Percentiles rank a stretch among this genome's conserved stretches.
Evolutionary conservation across 2,329 filamentous ascomycete genomes (phyloP).

Genomic region (Fusarium caatingaense): DNA sequence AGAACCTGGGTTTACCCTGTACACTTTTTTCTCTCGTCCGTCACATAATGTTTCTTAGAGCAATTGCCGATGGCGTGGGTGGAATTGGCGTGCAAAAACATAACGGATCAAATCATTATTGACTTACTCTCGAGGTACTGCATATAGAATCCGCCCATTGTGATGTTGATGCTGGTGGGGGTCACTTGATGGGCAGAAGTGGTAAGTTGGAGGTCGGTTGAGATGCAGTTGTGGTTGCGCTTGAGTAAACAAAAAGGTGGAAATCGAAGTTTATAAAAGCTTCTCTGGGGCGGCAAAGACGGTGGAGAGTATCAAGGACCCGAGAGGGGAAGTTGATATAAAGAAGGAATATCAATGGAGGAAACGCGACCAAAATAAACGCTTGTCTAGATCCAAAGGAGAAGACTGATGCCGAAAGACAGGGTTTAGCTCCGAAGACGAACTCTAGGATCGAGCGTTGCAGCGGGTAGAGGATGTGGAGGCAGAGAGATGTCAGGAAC

Average conservation of each 20-base stretch:
- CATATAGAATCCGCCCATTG: slow-evolving; percentile 75
- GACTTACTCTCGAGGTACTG: slow-evolving; percentile 81
- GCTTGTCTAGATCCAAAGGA: slow-evolving; percentile 42
- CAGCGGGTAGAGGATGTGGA: slow-evolving; percentile 31
- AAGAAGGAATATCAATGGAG: slow-evolving; percentile 22
- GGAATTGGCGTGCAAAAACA: slow-evolving; percentile 36
- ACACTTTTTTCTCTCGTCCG: background rate
- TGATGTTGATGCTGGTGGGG: slow-evolving; percentile 45
- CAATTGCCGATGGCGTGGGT: slow-evolving; percentile 33
- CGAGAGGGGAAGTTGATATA: slow-evolving; percentile 22
- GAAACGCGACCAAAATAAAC: slow-evolving; percentile 37
- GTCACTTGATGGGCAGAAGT: slow-evolving; percentile 41
- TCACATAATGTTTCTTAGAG: slow-evolving; percentile 12
- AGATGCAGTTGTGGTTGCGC: slow-evolving; percentile 19
- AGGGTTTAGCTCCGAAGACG: slow-evolving; percentile 34
- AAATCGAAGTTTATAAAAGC: slow-evolving; percentile 34
- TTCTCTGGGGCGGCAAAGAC: slow-evolving; percentile 28
- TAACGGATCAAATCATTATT: slow-evolving; percentile 25
- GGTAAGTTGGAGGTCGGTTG: slow-evolving; percentile 17
- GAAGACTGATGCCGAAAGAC: slow-evolving; percentile 29
- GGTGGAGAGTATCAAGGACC: slow-evolving; percentile 10
- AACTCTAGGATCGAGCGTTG: slow-evolving; percentile 34
- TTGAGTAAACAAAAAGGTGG: slow-evolving; percentile 39
- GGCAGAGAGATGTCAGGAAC: slow-evolving; percentile 18
- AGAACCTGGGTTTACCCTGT: slow-evolving; percentile 22